Conservation (phyloP, 2,329 filamentous ascomycete genomes). For the Verticillium dahliae region DNA sequence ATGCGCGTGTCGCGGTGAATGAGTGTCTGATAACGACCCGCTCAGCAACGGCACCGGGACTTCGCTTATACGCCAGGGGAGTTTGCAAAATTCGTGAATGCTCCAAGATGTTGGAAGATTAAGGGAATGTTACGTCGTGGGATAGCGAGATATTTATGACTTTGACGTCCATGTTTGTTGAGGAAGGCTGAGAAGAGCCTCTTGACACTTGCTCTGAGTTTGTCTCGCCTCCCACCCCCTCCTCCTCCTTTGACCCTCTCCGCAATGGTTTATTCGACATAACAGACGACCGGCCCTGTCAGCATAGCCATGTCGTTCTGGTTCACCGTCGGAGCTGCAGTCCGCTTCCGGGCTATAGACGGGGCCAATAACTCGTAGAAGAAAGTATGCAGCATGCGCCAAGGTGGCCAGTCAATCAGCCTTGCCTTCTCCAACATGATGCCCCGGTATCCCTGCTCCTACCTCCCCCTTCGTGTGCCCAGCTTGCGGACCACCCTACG, state of each 20-base stretch:
- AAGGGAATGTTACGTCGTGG: background rate
- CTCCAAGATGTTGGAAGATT: background rate
- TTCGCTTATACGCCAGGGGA: too few species aligned
- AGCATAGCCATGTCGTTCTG: background rate
- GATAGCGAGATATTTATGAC: background rate
- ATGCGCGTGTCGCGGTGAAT: too few species aligned
- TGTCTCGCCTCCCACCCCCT: background rate
- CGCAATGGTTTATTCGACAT: background rate
- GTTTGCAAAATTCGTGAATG: background rate
- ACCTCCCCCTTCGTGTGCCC: background rate
- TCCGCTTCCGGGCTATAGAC: background rate
- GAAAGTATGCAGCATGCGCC: background rate
- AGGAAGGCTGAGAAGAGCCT: background rate
- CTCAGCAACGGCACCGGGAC: too few species aligned
- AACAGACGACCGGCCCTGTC: background rate
- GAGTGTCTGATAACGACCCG: too few species aligned
- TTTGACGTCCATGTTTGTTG: background rate
- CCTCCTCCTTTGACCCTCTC: background rate
- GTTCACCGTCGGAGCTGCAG: background rate
- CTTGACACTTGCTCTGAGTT: background rate
- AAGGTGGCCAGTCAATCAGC: background rate
- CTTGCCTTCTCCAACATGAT: background rate
- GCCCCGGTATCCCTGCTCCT: background rate
- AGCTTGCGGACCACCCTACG: too few species aligned
- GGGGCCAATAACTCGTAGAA: background rate